Evolutionary conservation across 805 yeast species (phyloP).

Genomic region (Starmerella scarabaei): DNA sequence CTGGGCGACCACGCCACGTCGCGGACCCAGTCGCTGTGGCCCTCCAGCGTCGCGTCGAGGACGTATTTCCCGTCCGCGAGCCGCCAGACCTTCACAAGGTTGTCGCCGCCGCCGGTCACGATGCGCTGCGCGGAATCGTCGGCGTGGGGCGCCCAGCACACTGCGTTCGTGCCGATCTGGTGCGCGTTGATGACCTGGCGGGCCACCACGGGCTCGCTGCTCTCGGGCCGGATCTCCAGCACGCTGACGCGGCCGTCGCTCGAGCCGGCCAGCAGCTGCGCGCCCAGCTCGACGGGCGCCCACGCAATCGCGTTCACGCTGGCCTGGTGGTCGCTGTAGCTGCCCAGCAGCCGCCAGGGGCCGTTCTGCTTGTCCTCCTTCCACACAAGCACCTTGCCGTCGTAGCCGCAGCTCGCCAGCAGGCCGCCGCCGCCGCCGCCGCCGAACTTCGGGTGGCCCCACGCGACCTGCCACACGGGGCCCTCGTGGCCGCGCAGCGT

Average conservation of each 20-base stretch:
- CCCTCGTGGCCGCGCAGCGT: constrained; percentile 87
- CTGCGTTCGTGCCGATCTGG: constrained; percentile 86
- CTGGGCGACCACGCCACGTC: constrained; percentile 98
- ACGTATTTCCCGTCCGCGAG: constrained; percentile 36
- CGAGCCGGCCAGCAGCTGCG: constrained; percentile 76
- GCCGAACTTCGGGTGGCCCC: constrained; percentile 99
- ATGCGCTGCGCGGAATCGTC: constrained; percentile 42
- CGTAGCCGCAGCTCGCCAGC: constrained; percentile 88
- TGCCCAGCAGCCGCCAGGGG: constrained; percentile 76
- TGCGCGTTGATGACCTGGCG: constrained; percentile 54
- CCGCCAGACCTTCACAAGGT: constrained; percentile 83
- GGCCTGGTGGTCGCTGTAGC: constrained; percentile 80
- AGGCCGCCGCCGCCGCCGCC: constrained; percentile 36
- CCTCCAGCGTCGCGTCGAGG: constrained; percentile 66
- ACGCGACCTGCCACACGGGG: constrained; percentile 96
- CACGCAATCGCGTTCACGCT: constrained; percentile 88
- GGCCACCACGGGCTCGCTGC: constrained; percentile 36
- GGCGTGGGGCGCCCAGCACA: constrained; percentile 67
- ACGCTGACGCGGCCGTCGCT: constrained; percentile 88
- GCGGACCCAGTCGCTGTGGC: constrained; percentile 97
- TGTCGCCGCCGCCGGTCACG: constrained; percentile 92
- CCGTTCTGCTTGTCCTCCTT: constrained; percentile 63
- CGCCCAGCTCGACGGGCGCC: constrained; percentile 98
- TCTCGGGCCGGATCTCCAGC: constrained; percentile 75
- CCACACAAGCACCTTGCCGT: constrained; percentile 91